Percentiles rank a stretch among this genome's conserved stretches.
phyloP scores from a whole-genome alignment of 257 asterid genomes.

The Mitragyna speciosa region DNA sequence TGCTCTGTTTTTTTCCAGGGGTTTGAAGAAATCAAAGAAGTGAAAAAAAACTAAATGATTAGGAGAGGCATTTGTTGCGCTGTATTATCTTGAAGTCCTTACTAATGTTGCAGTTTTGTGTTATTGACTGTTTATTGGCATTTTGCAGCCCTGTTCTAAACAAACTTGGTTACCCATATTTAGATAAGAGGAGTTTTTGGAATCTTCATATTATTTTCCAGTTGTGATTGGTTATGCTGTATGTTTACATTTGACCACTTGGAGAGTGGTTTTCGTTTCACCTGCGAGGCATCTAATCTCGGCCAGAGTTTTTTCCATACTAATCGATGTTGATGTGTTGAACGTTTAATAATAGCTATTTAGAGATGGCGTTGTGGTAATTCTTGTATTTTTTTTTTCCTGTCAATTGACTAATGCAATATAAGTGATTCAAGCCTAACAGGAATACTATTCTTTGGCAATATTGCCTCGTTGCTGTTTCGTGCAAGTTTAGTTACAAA shows the following conservation, averaged over 20 bases:
- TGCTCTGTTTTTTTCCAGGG: conserved; percentile 39
- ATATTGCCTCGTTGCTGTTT: too few relatives aligned
- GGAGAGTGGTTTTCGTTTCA: background rate
- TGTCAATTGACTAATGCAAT: too few relatives aligned
- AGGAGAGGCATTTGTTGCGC: conserved; percentile 15
- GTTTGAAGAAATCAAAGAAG: conserved; percentile 77
- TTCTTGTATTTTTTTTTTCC: too few relatives aligned
- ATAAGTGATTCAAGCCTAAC: too few relatives aligned
- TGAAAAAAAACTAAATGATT: conserved; percentile 20
- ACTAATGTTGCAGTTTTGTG: conserved; percentile 26
- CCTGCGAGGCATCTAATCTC: too few relatives aligned
- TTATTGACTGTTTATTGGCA: conserved; percentile 22
- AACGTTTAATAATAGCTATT: too few relatives aligned
- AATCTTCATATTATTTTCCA: background rate
- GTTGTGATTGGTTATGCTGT: background rate
- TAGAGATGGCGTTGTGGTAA: too few relatives aligned
- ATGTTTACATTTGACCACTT: background rate
- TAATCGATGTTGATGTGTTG: too few relatives aligned
- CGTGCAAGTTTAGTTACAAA: too few relatives aligned
- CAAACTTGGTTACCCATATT: conserved; percentile 35
- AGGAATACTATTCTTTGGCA: too few relatives aligned
- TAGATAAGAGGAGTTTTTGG: conserved; percentile 35
- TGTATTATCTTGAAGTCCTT: conserved; percentile 20
- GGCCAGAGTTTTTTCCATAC: too few relatives aligned
- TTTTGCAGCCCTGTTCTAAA: conserved; percentile 17